A percentile compares a stretch with the other conserved stretches of the same genome.
These are phyloP conservation scores for Hypoxylon cercidicola DNA, from an alignment of 495 filamentous ascomycete species.

Conservation along the genomic window DNA sequence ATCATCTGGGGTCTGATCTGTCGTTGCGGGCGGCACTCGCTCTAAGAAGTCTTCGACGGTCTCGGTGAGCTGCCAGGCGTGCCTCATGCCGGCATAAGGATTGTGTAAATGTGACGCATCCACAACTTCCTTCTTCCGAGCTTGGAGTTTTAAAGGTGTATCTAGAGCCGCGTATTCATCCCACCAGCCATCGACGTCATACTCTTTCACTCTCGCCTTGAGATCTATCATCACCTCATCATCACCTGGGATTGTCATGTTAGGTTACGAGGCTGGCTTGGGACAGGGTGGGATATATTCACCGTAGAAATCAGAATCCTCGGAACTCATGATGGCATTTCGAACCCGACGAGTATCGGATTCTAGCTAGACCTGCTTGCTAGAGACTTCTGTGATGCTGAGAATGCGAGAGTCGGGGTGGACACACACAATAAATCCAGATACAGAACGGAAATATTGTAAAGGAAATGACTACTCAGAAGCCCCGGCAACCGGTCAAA, in stretches of 20 bases:
- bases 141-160: constrained; percentile 33
- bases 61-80: constrained; percentile 66
- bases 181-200: constrained; percentile 63
- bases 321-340: constrained; percentile 57
- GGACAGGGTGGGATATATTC: constrained; percentile 30
- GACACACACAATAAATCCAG: neutral
- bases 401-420: constrained; percentile 1
- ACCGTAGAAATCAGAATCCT: constrained; percentile 81
- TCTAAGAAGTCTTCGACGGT: constrained; percentile 68
- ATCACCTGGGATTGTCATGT: constrained; percentile 56
- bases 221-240: constrained; percentile 55
- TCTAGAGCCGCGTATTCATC: constrained; percentile 43
- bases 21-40: constrained; percentile 73
- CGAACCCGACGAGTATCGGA: constrained; percentile 2
- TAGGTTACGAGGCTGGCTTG: constrained; percentile 23
- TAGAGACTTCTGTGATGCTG: neutral
- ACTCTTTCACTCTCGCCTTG: constrained; percentile 48
- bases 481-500: neutral
- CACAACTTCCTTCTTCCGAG: constrained; percentile 24
- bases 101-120: constrained; percentile 53
- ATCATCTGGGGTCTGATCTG: constrained; percentile 47
- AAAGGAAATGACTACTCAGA: constrained; percentile 8
- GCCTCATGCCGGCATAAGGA: constrained; percentile 51
- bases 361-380: neutral
- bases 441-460: neutral